phyloP scores from a whole-genome alignment of 345 rosid genomes.

The Gossypium longicalyx region DNA sequence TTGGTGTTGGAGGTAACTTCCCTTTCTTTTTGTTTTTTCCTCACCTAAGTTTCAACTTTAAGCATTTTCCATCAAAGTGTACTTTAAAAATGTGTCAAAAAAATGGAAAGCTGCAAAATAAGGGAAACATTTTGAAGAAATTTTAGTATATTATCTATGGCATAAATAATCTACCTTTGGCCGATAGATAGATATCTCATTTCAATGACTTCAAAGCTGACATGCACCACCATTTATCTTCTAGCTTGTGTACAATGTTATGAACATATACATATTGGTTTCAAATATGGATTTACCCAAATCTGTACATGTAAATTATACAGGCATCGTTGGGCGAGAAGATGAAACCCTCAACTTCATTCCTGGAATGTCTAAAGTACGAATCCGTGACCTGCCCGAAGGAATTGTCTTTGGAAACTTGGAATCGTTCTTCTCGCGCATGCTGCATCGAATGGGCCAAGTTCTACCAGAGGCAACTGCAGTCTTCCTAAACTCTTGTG shows the following conservation, averaged over 20 bases:
- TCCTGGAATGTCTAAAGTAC: constrained; percentile 44
- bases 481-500: constrained; percentile 41
- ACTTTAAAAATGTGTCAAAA: no score
- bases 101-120: no score
- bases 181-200: background rate
- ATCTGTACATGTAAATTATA: background rate
- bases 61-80: background rate
- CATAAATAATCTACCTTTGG: background rate
- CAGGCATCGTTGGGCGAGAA: constrained; percentile 12
- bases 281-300: background rate
- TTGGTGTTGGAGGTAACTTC: constrained; percentile 17
- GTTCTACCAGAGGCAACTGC: constrained; percentile 40
- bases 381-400: constrained; percentile 41
- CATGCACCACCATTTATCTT: background rate
- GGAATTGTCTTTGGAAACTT: constrained; percentile 32
- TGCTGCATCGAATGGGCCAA: constrained; percentile 31
- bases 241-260: background rate
- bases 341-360: constrained; percentile 33
- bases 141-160: background rate
- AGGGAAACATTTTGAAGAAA: no score
- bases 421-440: constrained; percentile 32
- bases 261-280: background rate
- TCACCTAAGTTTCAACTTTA: background rate
- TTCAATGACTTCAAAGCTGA: background rate
- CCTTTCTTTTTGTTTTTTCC: background rate